Conservation (phyloP, 345 rosid genomes). For the Erysimum cheiranthoides region DNA sequence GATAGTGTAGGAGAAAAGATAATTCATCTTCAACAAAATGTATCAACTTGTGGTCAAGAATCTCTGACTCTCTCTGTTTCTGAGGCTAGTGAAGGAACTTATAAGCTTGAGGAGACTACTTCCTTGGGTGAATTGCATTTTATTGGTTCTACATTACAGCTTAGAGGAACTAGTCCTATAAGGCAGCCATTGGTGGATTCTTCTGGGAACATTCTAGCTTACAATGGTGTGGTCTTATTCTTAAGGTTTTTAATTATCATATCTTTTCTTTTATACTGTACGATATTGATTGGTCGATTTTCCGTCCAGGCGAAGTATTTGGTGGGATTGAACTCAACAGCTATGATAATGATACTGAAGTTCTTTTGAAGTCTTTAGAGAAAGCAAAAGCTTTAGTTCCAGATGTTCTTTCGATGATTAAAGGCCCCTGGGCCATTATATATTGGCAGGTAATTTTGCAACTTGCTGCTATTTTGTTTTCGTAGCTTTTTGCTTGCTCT, state of each 20-base stretch:
- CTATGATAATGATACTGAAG: constrained; percentile 67
- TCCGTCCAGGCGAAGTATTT: constrained; percentile 71
- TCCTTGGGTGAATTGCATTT: constrained; percentile 58
- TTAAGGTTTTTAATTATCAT: neutral
- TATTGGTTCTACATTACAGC: constrained; percentile 81
- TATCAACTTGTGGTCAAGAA: constrained; percentile 28
- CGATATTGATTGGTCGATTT: neutral
- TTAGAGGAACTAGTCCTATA: constrained; percentile 65
- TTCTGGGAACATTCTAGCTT: constrained; percentile 62
- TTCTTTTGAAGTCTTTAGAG: constrained; percentile 61
- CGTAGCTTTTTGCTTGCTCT: constrained; percentile 4
- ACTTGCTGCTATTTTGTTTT: neutral
- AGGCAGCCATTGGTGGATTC: constrained; percentile 72
- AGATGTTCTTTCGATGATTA: constrained; percentile 70
- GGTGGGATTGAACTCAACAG: constrained; percentile 66
- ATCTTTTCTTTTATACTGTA: neutral
- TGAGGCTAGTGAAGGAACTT: constrained; percentile 45
- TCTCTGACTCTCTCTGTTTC: constrained; percentile 30
- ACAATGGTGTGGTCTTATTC: constrained; percentile 58
- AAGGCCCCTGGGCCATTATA: constrained; percentile 88
- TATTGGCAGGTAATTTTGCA: constrained; percentile 83
- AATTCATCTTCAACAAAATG: constrained; percentile 48
- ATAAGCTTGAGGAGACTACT: constrained; percentile 21
- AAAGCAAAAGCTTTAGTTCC: constrained; percentile 51
- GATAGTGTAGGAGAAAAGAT: constrained; percentile 67